Percentiles rank a stretch among this genome's conserved stretches.
These are phyloP conservation scores for Lenwebbia sp. DNA, from an alignment of 345 rosid genomes.

Conservation along the genomic window DNA sequence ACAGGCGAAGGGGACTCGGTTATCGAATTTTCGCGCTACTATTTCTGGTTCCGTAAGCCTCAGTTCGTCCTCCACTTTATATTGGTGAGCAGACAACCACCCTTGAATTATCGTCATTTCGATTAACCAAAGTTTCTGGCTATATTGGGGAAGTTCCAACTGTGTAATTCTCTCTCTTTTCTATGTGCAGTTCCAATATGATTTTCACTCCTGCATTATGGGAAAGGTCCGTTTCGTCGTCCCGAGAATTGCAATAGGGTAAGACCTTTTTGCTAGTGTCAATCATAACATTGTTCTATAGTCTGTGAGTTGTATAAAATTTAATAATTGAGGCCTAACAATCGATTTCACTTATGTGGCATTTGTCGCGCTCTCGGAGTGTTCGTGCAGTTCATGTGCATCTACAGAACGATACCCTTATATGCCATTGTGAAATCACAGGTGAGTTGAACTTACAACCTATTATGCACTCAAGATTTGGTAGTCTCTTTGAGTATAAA, in stretches of 20 bases:
- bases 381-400: slow-evolving; percentile 58
- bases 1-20: slow-evolving; percentile 21
- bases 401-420: slow-evolving; percentile 77
- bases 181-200: slow-evolving; percentile 48
- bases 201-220: slow-evolving; percentile 72
- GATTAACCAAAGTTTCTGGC: not conserved
- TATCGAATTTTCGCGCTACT: slow-evolving; percentile 50
- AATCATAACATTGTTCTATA: not conserved
- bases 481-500: not conserved
- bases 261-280: not conserved
- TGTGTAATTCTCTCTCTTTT: not conserved
- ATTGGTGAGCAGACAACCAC: slow-evolving; percentile 23
- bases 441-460: slow-evolving; percentile 14
- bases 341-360: not conserved
- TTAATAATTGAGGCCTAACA: not conserved
- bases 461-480: not conserved
- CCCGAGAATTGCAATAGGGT: slow-evolving; percentile 64
- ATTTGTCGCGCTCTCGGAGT: slow-evolving; percentile 13
- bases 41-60: slow-evolving; percentile 57
- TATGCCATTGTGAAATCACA: slow-evolving; percentile 70
- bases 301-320: not conserved
- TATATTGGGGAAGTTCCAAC: not conserved
- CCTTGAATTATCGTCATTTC: not conserved
- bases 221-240: slow-evolving; percentile 39
- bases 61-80: slow-evolving; percentile 45